phyloP scores from a whole-genome alignment of 257 asterid genomes.

The Lithospermum erythrorhizon region DNA sequence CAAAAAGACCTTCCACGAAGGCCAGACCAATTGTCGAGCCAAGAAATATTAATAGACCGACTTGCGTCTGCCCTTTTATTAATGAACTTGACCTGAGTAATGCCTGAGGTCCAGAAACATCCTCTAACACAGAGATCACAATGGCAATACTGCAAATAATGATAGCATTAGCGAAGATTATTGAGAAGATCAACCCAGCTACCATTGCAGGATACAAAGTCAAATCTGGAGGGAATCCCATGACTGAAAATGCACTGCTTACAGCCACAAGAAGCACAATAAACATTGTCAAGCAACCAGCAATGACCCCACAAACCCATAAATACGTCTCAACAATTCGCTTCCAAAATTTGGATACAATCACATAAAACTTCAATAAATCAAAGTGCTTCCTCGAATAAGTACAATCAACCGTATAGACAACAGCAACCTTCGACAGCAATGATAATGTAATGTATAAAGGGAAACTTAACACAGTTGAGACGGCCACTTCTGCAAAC shows the following conservation, averaged over 20 bases:
- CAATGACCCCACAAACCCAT: slow-evolving; percentile 54
- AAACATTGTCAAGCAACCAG: slow-evolving; percentile 50
- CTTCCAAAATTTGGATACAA: slow-evolving; percentile 65
- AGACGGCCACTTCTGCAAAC: slow-evolving; percentile 53
- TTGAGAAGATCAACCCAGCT: slow-evolving; percentile 54
- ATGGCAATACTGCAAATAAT: slow-evolving; percentile 66
- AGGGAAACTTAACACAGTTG: slow-evolving; percentile 62
- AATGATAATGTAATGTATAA: slow-evolving; percentile 46
- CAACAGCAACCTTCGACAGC: slow-evolving; percentile 78
- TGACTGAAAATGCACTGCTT: slow-evolving; percentile 40
- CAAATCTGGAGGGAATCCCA: slow-evolving; percentile 71
- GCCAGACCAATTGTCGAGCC: slow-evolving; percentile 86
- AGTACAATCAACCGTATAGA: slow-evolving; percentile 78
- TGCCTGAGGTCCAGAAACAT: slow-evolving; percentile 70
- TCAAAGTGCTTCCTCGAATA: slow-evolving; percentile 61
- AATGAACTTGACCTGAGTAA: slow-evolving; percentile 68
- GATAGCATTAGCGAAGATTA: slow-evolving; percentile 62
- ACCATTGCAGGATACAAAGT: slow-evolving; percentile 78
- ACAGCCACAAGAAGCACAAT: slow-evolving; percentile 43
- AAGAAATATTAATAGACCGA: slow-evolving; percentile 79
- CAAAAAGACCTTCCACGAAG: slow-evolving; percentile 80
- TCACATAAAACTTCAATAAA: slow-evolving; percentile 32
- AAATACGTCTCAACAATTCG: slow-evolving; percentile 55
- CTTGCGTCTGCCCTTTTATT: slow-evolving; percentile 79
- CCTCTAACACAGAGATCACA: slow-evolving; percentile 86